Conservation (phyloP, 345 rosid species). For the Linum tenue region DNA sequence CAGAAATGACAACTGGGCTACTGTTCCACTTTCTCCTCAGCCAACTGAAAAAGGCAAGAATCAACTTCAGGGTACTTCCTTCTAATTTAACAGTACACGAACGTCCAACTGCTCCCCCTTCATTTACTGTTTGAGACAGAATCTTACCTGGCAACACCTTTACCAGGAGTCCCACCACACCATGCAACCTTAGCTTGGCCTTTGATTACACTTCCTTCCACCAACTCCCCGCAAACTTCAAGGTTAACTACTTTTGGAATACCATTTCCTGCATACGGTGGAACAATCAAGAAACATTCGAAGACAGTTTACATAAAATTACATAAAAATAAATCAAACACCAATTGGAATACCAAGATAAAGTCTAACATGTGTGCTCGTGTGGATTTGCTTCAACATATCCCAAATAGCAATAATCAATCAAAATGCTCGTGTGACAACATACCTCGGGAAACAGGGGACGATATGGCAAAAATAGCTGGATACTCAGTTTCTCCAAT, state of each 20-base stretch:
- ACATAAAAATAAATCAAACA: not conserved
- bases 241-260: slow-evolving; percentile 87
- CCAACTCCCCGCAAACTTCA: slow-evolving; percentile 75
- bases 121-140: slow-evolving; percentile 8
- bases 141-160: slow-evolving; percentile 77
- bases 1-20: slow-evolving; percentile 79
- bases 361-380: not conserved
- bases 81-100: slow-evolving; percentile 3
- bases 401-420: not conserved
- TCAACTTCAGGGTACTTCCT: not conserved
- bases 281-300: slow-evolving; percentile 6
- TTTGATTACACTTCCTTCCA: slow-evolving; percentile 65
- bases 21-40: slow-evolving; percentile 89
- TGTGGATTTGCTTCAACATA: not conserved
- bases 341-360: not conserved
- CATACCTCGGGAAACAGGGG: slow-evolving; percentile 73
- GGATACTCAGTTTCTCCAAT: slow-evolving; percentile 66
- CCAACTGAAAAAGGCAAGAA: slow-evolving; percentile 49
- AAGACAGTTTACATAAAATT: not conserved
- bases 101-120: not conserved
- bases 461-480: slow-evolving; percentile 68
- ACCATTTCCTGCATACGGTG: slow-evolving; percentile 55
- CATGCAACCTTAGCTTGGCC: slow-evolving; percentile 85
- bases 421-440: not conserved
- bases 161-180: slow-evolving; percentile 97